Base-by-base conservation (phyloP, 2,329 filamentous ascomycete species). In the Mollisiaceae sp. region DNA sequence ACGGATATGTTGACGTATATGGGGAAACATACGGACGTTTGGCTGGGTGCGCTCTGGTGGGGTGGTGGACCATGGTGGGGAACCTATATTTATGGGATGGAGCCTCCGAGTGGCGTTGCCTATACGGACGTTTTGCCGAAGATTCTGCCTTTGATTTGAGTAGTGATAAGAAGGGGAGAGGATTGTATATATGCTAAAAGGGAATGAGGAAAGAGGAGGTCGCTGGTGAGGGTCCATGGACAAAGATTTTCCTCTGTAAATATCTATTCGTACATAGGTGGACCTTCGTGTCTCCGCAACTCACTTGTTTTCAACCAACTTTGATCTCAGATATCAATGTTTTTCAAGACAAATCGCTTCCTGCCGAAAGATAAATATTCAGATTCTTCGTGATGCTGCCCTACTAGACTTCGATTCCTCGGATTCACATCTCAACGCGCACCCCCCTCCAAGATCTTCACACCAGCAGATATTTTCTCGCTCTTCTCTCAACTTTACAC, bases 61-160 rank as follows among this genome's bases (percentile, higher is more conserved):
- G 81, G 81, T 36, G 85, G 82, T 24, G 85, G 85, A 0, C 84
- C 84, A 2, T 86, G 81, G 79, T 80, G 78, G 82, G 80, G 72
- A 0, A 72, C 77, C 63, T 84, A 84, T 64, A 81, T 83, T 54
- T 84, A 76, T 60, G 78, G 72, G 55, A 79, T 86, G 71, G 84
- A 86, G 77, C 83, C 84, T 0, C 74, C 78, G 8, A 76, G 63
- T 66, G 82, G 82, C 0, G 67, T 71, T 18, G 82, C 79, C 6
- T 72, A 71, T 64, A 52, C 41, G 4, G 27, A 24, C 52, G 39
- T 65, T 14, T 62, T 69, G 62, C 67, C 67, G 22, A 50, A 62
- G 58, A 65, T 69, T 24, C 22, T 65, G 50, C 50, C 50, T 14
- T 45, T 65, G 58, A 65, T 65, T 35, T 65, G n/a, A 54, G 45